A percentile compares a stretch with the other conserved stretches of the same genome.
These are phyloP conservation scores for Fragilaria radians DNA, from an alignment of 108 stramenopile species.

Conservation along the genomic window DNA sequence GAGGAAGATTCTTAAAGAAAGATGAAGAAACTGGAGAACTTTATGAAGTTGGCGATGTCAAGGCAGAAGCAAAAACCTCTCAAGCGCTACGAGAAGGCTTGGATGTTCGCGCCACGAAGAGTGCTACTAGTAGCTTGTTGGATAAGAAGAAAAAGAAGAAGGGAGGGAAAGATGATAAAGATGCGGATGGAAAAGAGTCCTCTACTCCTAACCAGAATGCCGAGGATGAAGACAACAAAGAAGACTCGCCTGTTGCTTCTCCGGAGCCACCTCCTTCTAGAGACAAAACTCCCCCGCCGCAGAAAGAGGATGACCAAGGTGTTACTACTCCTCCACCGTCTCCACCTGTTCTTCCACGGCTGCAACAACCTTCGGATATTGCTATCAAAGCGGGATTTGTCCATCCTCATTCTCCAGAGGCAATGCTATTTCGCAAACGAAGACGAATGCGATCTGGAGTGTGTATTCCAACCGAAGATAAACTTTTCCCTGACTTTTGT, in stretches of 20 bases:
- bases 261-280: slow-evolving; percentile 14
- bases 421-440: slow-evolving; percentile 34
- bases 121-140: slow-evolving; percentile 25
- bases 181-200: slow-evolving; percentile 11
- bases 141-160: slow-evolving; percentile 47
- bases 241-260: not conserved
- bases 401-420: slow-evolving; percentile 25
- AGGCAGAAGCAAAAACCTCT: slow-evolving; percentile 86
- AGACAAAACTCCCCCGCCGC: no score
- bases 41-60: slow-evolving; percentile 80
- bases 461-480: slow-evolving; percentile 32
- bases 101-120: slow-evolving; percentile 81
- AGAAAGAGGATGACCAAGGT: slow-evolving; percentile 3
- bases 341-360: slow-evolving; percentile 13
- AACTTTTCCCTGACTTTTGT: slow-evolving; percentile 49
- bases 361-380: slow-evolving; percentile 1
- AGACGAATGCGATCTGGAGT: slow-evolving; percentile 37
- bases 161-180: not conserved
- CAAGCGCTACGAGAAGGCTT: slow-evolving; percentile 82
- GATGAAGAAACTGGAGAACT: slow-evolving; percentile 67
- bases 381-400: not conserved
- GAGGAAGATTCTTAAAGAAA: slow-evolving; percentile 74
- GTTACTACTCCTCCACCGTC: not conserved
- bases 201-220: slow-evolving; percentile 5
- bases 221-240: slow-evolving; percentile 3